A percentile compares a stretch with the other conserved stretches of the same genome.
Evolutionary conservation across 192 early-diverging fungal species (phyloP).

Genomic region (Martensiomyces pterosporus): DNA sequence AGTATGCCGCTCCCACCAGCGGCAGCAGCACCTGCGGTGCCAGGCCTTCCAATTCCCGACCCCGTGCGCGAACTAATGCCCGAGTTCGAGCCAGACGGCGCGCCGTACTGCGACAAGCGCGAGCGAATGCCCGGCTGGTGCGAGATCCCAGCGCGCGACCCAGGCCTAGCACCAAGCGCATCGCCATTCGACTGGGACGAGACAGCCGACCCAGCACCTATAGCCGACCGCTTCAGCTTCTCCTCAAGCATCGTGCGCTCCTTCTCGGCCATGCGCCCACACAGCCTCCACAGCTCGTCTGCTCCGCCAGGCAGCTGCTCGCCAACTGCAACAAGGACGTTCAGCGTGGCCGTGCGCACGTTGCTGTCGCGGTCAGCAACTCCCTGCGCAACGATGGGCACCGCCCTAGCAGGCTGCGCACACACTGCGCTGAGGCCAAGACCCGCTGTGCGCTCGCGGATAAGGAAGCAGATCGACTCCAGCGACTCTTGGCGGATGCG

Average conservation of each 20-base stretch:
- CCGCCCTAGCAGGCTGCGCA: slow-evolving; percentile 57
- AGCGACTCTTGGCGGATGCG: slow-evolving; percentile 75
- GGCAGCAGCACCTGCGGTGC: slow-evolving; percentile 2
- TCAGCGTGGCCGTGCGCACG: slow-evolving; percentile 76
- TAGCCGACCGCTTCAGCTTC: slow-evolving; percentile 58
- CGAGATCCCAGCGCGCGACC: slow-evolving; percentile 32
- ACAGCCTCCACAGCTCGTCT: slow-evolving; percentile 66
- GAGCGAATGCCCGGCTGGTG: slow-evolving; percentile 23
- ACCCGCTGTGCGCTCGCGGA: slow-evolving; percentile 55
- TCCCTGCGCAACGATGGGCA: slow-evolving; percentile 69
- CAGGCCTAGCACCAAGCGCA: slow-evolving; percentile 4
- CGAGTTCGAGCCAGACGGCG: slow-evolving; percentile 22
- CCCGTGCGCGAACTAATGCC: slow-evolving; percentile 14
- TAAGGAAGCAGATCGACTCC: slow-evolving; percentile 69
- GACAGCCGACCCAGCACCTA: slow-evolving; percentile 18
- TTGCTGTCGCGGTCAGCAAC: slow-evolving; percentile 77
- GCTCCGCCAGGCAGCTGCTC: slow-evolving; percentile 60
- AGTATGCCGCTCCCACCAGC: neutral
- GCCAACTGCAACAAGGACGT: slow-evolving; percentile 69
- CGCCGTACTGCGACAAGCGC: slow-evolving; percentile 31
- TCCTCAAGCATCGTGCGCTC: slow-evolving; percentile 80
- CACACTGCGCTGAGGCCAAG: slow-evolving; percentile 37
- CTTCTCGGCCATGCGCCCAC: slow-evolving; percentile 72
- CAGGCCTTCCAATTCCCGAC: slow-evolving; percentile 15
- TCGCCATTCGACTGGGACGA: neutral